These are phyloP conservation scores for Cutaneotrichosporon mucoides DNA, from an alignment of 1,284 basidiomycete genomes.

Conservation along the genomic window DNA sequence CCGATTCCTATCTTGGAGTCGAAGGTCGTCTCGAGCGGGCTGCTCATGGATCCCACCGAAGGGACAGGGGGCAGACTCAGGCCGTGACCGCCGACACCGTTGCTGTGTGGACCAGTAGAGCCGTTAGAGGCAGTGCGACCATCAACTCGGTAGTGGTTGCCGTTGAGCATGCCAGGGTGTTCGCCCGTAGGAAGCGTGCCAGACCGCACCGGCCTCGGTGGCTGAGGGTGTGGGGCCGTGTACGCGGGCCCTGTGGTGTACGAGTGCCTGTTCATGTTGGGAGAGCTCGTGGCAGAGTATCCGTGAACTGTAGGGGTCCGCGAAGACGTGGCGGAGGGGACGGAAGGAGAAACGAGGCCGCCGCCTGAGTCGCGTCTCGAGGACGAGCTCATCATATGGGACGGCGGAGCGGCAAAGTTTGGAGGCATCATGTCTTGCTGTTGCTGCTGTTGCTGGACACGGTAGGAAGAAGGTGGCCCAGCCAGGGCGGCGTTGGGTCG, in stretches of 20 bases:
- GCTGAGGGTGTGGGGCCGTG: conserved; percentile 14
- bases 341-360: conserved; percentile 8
- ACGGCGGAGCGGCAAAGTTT: conserved; percentile 30
- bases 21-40: conserved; percentile 33
- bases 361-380: conserved; percentile 22
- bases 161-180: conserved; percentile 15
- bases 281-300: conserved; percentile 38
- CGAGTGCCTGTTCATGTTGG: conserved; percentile 46
- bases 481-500: conserved; percentile 4
- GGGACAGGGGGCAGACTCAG: conserved; percentile 29
- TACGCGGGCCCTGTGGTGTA: conserved; percentile 9
- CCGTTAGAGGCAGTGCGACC: conserved; percentile 4
- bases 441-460: background rate
- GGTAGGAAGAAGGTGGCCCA: conserved; percentile 2
- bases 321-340: conserved; percentile 11
- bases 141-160: conserved; percentile 4
- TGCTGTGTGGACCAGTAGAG: conserved; percentile 10
- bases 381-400: conserved; percentile 10
- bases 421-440: conserved; percentile 8
- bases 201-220: conserved; percentile 43
- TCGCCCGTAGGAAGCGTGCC: conserved; percentile 44
- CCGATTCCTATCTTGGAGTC: conserved; percentile 37
- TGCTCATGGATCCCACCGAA: background rate
- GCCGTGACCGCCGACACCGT: conserved; percentile 14
- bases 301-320: conserved; percentile 17